phyloP scores from a whole-genome alignment of 495 filamentous ascomycete genomes.

The Aspergillus heteromorphus region DNA sequence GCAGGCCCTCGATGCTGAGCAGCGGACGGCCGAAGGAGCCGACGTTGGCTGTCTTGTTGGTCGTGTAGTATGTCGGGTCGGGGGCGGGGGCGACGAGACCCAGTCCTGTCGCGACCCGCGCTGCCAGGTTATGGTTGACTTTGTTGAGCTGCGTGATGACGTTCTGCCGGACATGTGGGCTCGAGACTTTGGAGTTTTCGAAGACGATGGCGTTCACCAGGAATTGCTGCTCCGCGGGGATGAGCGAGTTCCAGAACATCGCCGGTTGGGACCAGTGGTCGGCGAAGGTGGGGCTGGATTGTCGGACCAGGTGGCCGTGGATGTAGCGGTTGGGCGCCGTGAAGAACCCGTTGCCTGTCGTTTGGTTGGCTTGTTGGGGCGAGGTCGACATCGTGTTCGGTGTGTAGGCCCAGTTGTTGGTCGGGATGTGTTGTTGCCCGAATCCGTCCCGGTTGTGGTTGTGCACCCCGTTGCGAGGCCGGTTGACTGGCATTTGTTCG shows the following conservation, averaged over 20 bases:
- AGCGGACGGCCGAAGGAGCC: background rate
- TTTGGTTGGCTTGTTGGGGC: background rate
- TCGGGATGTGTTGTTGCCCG: background rate
- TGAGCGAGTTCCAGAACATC: background rate
- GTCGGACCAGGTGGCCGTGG: background rate
- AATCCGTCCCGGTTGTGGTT: conserved; percentile 53
- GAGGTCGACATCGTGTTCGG: background rate
- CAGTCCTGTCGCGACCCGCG: background rate
- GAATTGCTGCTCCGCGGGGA: background rate
- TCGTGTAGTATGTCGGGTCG: background rate
- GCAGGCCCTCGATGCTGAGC: background rate
- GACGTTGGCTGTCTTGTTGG: background rate
- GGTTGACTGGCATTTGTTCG: conserved; percentile 67
- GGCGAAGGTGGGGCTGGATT: background rate
- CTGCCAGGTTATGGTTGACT: background rate
- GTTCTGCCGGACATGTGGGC: background rate
- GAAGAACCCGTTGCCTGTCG: background rate
- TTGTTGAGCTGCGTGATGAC: background rate
- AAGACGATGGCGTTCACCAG: background rate
- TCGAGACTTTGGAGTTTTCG: background rate
- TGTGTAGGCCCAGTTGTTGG: background rate
- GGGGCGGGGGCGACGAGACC: background rate
- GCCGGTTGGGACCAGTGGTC: conserved; percentile 1
- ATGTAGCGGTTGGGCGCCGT: background rate
- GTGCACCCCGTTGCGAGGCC: conserved; percentile 54